These are phyloP conservation scores for Clonostachys rhizophaga DNA, from an alignment of 2,329 filamentous ascomycete genomes.

Conservation along the genomic window DNA sequence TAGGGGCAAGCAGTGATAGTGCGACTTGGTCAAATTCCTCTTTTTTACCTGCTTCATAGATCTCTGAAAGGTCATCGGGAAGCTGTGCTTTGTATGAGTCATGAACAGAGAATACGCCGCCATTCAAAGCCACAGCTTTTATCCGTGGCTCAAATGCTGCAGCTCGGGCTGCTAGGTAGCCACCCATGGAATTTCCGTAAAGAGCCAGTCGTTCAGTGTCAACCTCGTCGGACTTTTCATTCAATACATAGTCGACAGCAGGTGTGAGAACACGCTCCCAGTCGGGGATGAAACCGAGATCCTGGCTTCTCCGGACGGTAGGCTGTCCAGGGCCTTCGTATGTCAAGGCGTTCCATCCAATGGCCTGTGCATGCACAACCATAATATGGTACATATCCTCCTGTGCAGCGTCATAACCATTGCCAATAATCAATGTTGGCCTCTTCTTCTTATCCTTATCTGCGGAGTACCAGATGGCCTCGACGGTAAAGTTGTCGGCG, in stretches of 20 bases:
- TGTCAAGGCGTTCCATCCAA: constrained; percentile 33
- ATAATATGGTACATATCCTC: constrained; percentile 34
- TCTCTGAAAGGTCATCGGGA: not conserved
- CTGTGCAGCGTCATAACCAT: constrained; percentile 35
- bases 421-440: constrained; percentile 33
- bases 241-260: constrained; percentile 22
- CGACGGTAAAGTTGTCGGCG: constrained; percentile 19
- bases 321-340: constrained; percentile 42
- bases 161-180: constrained; percentile 29
- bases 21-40: constrained; percentile 9
- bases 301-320: constrained; percentile 29
- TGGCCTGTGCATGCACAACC: constrained; percentile 23
- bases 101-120: constrained; percentile 25
- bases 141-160: constrained; percentile 38
- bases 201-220: constrained; percentile 18
- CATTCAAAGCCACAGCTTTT: constrained; percentile 28
- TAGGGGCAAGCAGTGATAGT: not conserved
- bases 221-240: constrained; percentile 11
- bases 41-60: not conserved
- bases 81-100: not conserved
- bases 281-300: constrained; percentile 35
- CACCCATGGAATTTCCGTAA: constrained; percentile 34
- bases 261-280: constrained; percentile 35
- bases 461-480: constrained; percentile 23
- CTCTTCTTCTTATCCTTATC: constrained; percentile 3